A percentile compares a stretch with the other conserved stretches of the same genome.
These are phyloP conservation scores for Heterobasidion occidentale DNA, from an alignment of 1,284 basidiomycete genomes.

Conservation along the genomic window DNA sequence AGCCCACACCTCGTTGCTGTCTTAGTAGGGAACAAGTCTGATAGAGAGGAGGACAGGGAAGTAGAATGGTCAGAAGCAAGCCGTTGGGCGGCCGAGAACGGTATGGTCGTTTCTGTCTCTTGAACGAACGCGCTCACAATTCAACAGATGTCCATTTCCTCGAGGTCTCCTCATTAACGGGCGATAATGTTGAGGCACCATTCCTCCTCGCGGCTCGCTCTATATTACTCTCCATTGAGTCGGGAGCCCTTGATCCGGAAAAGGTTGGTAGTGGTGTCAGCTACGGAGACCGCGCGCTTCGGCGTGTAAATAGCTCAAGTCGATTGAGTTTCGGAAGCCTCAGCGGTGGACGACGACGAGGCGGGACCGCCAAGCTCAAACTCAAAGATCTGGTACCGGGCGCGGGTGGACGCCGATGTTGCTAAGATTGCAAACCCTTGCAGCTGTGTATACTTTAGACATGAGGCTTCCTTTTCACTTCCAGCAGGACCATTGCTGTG, in stretches of 20 bases:
- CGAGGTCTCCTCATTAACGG: constrained; percentile 87
- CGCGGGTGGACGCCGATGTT: constrained; percentile 23
- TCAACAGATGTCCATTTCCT: constrained; percentile 80
- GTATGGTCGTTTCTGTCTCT: constrained; percentile 28
- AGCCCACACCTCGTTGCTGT: constrained; percentile 87
- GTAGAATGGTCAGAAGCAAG: constrained; percentile 94
- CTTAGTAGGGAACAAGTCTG: constrained; percentile 93
- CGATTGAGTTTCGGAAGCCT: constrained; percentile 75
- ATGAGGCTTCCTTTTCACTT: background rate
- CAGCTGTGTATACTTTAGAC: constrained; percentile 14
- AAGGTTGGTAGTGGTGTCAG: constrained; percentile 90
- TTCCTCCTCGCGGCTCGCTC: constrained; percentile 88
- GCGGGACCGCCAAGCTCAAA: constrained; percentile 45
- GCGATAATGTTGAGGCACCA: constrained; percentile 91
- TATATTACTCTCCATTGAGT: constrained; percentile 91
- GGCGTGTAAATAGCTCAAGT: constrained; percentile 80
- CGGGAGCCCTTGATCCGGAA: constrained; percentile 88
- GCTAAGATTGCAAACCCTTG: constrained; percentile 22
- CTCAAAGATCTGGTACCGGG: constrained; percentile 53
- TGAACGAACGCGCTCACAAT: background rate
- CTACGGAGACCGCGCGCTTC: constrained; percentile 89
- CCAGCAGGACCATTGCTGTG: background rate
- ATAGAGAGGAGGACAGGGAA: constrained; percentile 89
- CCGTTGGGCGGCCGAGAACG: constrained; percentile 91
- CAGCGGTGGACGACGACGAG: constrained; percentile 51